Conservation (phyloP, 345 rosid genomes). For the Hibiscus syriacus region DNA sequence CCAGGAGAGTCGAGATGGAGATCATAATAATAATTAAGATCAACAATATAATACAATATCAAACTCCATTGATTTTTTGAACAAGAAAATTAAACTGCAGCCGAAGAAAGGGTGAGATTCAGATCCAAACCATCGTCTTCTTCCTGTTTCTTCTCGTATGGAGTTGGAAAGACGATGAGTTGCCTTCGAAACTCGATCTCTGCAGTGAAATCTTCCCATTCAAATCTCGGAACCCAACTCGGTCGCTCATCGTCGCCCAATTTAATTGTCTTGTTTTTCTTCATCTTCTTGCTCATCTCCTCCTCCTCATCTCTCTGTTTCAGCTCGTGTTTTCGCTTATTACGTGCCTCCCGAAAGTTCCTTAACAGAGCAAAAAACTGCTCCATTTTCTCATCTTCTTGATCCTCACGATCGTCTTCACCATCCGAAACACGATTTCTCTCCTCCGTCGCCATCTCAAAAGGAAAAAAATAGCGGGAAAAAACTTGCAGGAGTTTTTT, state of each 20-base stretch:
- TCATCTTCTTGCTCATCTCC: neutral
- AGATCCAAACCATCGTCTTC: conserved; percentile 13
- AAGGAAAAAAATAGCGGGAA: neutral
- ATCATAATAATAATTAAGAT: neutral
- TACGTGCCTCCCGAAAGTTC: conserved; percentile 8
- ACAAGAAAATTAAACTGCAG: neutral
- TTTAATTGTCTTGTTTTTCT: neutral
- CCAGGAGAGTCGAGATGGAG: neutral
- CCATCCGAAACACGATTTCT: neutral
- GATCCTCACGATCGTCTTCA: neutral
- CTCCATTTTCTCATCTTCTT: conserved; percentile 22
- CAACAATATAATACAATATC: neutral
- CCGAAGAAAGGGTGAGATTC: conserved; percentile 4
- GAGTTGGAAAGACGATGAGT: conserved; percentile 3
- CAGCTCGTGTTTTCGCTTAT: conserved; percentile 6
- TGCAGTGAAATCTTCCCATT: conserved; percentile 5
- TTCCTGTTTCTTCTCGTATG: neutral
- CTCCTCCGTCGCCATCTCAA: conserved; percentile 14
- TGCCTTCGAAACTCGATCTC: conserved; percentile 6
- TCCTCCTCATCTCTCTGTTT: neutral
- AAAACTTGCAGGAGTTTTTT: neutral
- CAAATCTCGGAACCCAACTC: conserved; percentile 12
- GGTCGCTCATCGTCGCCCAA: neutral
- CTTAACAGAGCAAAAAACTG: conserved; percentile 12
- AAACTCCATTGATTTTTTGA: neutral